A percentile compares a stretch with the other conserved stretches of the same genome.
Conservation (phyloP, 179 eudicot species). For the Sideroxylon spinosum region DNA sequence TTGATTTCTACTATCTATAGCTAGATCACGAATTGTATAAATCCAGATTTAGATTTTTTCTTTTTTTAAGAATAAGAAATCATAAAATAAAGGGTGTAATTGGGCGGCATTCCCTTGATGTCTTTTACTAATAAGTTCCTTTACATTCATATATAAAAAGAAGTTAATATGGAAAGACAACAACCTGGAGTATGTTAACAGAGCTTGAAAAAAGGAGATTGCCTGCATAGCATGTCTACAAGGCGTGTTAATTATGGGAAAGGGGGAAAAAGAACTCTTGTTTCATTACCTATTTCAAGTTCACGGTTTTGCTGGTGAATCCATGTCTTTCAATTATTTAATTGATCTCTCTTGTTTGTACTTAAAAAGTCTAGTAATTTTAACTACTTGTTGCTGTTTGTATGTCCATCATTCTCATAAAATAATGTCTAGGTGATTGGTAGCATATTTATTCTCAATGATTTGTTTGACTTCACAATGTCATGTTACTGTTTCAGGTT, state of each 20-base stretch:
- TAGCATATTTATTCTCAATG: background rate
- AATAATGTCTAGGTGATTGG: background rate
- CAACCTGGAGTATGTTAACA: no score
- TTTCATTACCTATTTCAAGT: background rate
- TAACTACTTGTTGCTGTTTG: background rate
- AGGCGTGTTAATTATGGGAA: background rate
- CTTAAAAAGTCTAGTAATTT: background rate
- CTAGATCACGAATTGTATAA: no score
- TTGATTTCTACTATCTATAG: no score
- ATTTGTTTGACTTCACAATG: constrained; percentile 8
- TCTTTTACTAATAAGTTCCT: no score
- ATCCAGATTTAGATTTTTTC: no score
- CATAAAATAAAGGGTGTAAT: no score
- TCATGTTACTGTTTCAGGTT: constrained; percentile 56
- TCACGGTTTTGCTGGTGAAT: background rate
- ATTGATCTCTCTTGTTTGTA: background rate
- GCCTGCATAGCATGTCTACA: background rate
- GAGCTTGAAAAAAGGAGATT: background rate
- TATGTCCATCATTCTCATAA: background rate
- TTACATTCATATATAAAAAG: no score
- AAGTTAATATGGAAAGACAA: no score
- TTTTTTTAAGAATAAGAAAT: no score
- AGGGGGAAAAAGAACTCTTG: background rate
- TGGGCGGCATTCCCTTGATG: no score
- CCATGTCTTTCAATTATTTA: constrained; percentile 1